Conservation (phyloP, 139 green algal species). For the Chlorella sp. region DNA sequence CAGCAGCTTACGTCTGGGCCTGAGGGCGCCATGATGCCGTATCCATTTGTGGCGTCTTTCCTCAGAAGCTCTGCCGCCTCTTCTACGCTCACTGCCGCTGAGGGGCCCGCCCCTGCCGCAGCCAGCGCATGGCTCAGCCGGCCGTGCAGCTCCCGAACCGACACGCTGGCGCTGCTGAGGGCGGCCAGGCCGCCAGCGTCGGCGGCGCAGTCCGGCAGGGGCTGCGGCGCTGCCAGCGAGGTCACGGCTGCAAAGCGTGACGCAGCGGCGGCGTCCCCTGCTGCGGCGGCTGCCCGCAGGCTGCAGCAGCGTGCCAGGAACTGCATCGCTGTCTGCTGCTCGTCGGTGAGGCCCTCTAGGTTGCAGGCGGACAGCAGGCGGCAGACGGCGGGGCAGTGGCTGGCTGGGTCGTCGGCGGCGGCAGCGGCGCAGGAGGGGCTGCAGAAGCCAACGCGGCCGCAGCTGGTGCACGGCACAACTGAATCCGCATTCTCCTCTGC, state of each 20-base stretch:
- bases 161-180: background rate
- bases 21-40: conserved; percentile 73
- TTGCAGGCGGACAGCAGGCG: conserved; percentile 38
- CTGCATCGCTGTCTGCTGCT: conserved; percentile 29
- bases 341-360: conserved; percentile 36
- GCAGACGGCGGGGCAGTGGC: conserved; percentile 44
- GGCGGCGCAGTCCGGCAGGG: background rate
- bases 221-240: background rate
- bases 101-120: background rate
- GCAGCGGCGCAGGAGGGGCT: conserved; percentile 26
- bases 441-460: conserved; percentile 35
- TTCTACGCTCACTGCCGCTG: background rate
- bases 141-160: conserved; percentile 38
- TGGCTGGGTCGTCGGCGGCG: conserved; percentile 41
- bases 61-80: conserved; percentile 60
- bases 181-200: background rate
- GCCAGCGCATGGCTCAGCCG: conserved; percentile 37
- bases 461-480: conserved; percentile 4
- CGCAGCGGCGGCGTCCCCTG: background rate
- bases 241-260: conserved; percentile 7
- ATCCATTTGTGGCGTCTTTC: conserved; percentile 77
- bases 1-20: conserved; percentile 29
- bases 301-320: conserved; percentile 32
- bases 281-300: conserved; percentile 16
- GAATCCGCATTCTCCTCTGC: background rate